phyloP scores from a whole-genome alignment of 2,329 filamentous ascomycete species.

The Hymenoscyphus fraxineus region DNA sequence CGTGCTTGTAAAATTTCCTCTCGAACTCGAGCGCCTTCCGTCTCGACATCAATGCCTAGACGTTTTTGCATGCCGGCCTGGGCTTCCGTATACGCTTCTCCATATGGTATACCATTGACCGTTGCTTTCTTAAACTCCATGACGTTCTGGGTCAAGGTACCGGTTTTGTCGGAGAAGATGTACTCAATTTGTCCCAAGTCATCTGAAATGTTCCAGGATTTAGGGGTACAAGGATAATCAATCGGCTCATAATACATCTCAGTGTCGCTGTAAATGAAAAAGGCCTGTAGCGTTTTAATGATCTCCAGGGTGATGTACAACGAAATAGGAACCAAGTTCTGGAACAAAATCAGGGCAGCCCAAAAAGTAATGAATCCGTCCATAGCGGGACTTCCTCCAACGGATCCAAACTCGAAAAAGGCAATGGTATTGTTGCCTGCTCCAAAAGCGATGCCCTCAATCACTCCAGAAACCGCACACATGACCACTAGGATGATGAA shows the following conservation, averaged over 20 bases:
- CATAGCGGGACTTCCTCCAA: conserved; percentile 68
- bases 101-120: conserved; percentile 92
- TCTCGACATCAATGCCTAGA: conserved; percentile 80
- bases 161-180: conserved; percentile 95
- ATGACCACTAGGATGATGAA: conserved; percentile 85
- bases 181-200: conserved; percentile 98
- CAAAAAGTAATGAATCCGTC: conserved; percentile 97
- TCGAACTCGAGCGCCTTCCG: conserved; percentile 67
- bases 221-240: conserved; percentile 92
- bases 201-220: conserved; percentile 98
- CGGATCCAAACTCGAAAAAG: conserved; percentile 83
- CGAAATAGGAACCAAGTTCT: conserved; percentile 98
- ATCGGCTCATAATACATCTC: conserved; percentile 96
- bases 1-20: conserved; percentile 78
- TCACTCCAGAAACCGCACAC: conserved; percentile 80
- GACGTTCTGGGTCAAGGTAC: conserved; percentile 84
- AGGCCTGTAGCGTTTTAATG: conserved; percentile 84
- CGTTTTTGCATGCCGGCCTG: conserved; percentile 95
- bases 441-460: conserved; percentile 79
- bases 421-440: conserved; percentile 68
- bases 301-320: conserved; percentile 97
- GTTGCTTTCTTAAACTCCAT: conserved; percentile 99
- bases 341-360: conserved; percentile 90
- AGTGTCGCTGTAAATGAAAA: conserved; percentile 96
- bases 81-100: conserved; percentile 96